Evolutionary conservation across 768 basidiomycete genomes (phyloP).

Genomic region (Fistulinella prunicolor): DNA sequence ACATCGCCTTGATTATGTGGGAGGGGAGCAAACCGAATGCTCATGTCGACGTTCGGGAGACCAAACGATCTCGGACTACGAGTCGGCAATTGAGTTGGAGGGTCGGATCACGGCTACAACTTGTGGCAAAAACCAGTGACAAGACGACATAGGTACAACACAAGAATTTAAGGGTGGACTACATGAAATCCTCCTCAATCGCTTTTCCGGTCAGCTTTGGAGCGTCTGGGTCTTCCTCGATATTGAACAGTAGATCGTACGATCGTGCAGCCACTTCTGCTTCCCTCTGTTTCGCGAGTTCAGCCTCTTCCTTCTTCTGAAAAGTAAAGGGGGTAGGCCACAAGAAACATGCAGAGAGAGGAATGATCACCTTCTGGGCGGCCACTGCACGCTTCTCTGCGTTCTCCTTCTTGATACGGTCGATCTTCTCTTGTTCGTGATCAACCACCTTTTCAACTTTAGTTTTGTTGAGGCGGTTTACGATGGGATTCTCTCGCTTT

Average conservation of each 20-base stretch:
- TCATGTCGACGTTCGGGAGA: constrained; percentile 20
- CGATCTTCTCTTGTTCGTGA: constrained; percentile 85
- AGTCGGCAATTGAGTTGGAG: too few species aligned
- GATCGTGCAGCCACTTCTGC: constrained; percentile 86
- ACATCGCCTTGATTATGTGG: constrained; percentile 7
- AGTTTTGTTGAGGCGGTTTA: constrained; percentile 93
- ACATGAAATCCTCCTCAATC: constrained; percentile 90
- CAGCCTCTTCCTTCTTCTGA: constrained; percentile 77
- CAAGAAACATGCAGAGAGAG: not conserved
- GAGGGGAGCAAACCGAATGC: constrained; percentile 25
- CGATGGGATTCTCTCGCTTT: constrained; percentile 82
- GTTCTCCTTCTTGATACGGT: constrained; percentile 76
- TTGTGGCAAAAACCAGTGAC: not conserved
- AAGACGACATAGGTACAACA: not conserved
- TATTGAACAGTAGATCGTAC: constrained; percentile 78
- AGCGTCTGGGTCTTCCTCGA: constrained; percentile 52
- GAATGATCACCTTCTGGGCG: constrained; percentile 55
- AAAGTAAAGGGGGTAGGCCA: not conserved
- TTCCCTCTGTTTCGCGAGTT: constrained; percentile 71
- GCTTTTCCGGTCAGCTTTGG: constrained; percentile 64
- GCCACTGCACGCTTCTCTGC: constrained; percentile 59
- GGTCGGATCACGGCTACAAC: too few species aligned
- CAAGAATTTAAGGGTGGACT: constrained; percentile 21
- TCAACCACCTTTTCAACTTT: constrained; percentile 82
- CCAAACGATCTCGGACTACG: not conserved